Evolutionary conservation across 2,329 filamentous ascomycete genomes (phyloP), one percentile per base, ranked within the genome.

Genomic region (Rhexocercosporidium sp.): DNA sequence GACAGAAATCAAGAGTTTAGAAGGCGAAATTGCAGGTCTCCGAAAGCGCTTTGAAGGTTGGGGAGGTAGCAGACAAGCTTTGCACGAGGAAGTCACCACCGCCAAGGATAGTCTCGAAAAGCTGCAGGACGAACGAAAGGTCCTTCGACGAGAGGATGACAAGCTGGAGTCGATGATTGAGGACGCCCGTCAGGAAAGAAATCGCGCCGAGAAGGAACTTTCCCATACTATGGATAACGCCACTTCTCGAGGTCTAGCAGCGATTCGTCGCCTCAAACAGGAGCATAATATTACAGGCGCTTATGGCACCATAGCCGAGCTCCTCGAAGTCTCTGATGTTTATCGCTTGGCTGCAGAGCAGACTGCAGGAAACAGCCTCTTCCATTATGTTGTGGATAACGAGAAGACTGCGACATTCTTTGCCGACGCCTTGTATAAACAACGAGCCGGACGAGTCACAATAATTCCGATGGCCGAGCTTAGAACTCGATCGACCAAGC

Each of bases 371-470:
- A 90, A 90, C 70, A 97, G 93, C 77, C 84, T 99, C 9, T 99
- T 99, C 81, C 93, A 99, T 79, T 97, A 97, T 72, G 90, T 99
- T 12, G 95, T 98, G 51, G 95, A 99, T 78, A 95, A 91, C 59
- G 93, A 96, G 68, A 88, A 92, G 47, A 97, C 94, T 0, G 94
- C 94, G 0, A 93, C 92, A 1, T 88, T 88, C 72, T 87, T 97
- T 39, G 88, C 96, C 51, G 91, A 95, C 72, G 86, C 89, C 16
- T 83, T 99, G 31, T 91, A 94, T 77, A 90, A 89, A 71, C 89
- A 93, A 72, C 91, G 89, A 68, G 91, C 92, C 18, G 96, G 96
- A 14, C 88, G 96, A 76, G 87, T 99, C 20, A 99, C 96, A 0
- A 97, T 97, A 75, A 95, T 98, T 86, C 96, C 96, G 0, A 84